Conservation (phyloP, 2,329 filamentous ascomycete species). For the Nannizziopsis arthrosporioides region DNA sequence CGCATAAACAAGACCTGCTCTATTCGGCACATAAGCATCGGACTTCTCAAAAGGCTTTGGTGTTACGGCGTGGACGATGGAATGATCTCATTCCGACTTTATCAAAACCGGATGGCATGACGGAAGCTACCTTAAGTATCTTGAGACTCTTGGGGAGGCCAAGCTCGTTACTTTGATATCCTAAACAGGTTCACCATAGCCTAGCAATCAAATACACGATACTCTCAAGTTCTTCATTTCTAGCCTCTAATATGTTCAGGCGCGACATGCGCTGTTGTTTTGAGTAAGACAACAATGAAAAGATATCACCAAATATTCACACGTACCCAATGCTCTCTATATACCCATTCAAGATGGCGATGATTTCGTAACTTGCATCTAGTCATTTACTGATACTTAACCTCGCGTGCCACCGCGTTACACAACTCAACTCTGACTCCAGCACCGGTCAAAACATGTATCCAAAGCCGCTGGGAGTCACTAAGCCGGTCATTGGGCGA, state of each 20-base stretch:
- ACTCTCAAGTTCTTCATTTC: too few relatives aligned
- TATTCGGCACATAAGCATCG: too few relatives aligned
- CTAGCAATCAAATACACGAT: neutral
- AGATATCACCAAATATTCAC: too few relatives aligned
- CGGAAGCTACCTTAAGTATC: too few relatives aligned
- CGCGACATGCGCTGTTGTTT: neutral
- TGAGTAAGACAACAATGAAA: too few relatives aligned
- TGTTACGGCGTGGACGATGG: slow-evolving; percentile 12
- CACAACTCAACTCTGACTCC: slow-evolving; percentile 78
- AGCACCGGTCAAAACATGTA: slow-evolving; percentile 77
- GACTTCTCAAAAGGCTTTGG: slow-evolving; percentile 8
- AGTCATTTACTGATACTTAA: slow-evolving; percentile 22
- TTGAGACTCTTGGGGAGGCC: too few relatives aligned
- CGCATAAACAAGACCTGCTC: slow-evolving; percentile 49
- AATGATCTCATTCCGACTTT: neutral
- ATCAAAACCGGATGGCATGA: neutral
- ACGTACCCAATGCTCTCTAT: neutral
- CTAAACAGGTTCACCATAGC: neutral
- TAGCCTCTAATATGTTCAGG: neutral
- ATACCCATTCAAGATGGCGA: neutral
- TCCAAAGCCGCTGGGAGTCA: slow-evolving; percentile 93
- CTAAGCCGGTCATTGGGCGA: slow-evolving; percentile 84
- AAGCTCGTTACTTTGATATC: neutral
- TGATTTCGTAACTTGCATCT: neutral
- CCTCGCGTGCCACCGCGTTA: slow-evolving; percentile 49